A percentile compares a stretch with the other conserved stretches of the same genome.
These are phyloP conservation scores for Pseudogymnoascus sp. DNA, from an alignment of 2,329 filamentous ascomycete genomes.

Conservation along the genomic window DNA sequence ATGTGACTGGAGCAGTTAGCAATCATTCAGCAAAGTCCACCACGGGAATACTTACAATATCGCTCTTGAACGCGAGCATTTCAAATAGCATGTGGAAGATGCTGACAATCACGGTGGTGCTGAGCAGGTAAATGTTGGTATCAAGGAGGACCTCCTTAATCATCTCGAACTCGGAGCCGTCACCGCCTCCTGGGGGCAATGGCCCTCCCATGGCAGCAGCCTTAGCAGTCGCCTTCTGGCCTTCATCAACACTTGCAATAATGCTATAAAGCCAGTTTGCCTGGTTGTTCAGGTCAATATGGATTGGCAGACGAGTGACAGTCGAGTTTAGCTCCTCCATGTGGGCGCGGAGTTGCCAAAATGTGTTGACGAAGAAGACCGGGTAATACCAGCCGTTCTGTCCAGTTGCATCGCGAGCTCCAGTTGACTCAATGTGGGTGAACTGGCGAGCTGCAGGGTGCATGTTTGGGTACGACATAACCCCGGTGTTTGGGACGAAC, in stretches of 20 bases:
- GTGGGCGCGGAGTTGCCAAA: constrained; percentile 89
- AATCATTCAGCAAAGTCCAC: background rate
- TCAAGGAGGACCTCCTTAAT: constrained; percentile 93
- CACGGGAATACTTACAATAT: constrained; percentile 53
- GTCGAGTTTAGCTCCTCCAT: constrained; percentile 92
- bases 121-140: constrained; percentile 85
- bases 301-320: constrained; percentile 69
- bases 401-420: constrained; percentile 73
- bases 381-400: constrained; percentile 93
- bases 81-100: constrained; percentile 93
- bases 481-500: constrained; percentile 71
- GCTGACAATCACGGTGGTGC: constrained; percentile 73
- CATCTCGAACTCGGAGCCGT: constrained; percentile 92
- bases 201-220: constrained; percentile 54
- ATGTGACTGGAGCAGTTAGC: constrained; percentile 46
- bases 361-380: constrained; percentile 85
- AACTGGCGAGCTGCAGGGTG: constrained; percentile 70
- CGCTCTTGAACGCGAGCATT: constrained; percentile 91
- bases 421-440: constrained; percentile 68
- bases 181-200: constrained; percentile 65
- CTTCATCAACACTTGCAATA: constrained; percentile 76
- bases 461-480: constrained; percentile 55
- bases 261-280: constrained; percentile 84
- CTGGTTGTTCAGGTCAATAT: constrained; percentile 75
- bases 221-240: constrained; percentile 71